These are phyloP conservation scores for Naegleria gruberi DNA, from an alignment of 208 protist species.

Conservation along the genomic window DNA sequence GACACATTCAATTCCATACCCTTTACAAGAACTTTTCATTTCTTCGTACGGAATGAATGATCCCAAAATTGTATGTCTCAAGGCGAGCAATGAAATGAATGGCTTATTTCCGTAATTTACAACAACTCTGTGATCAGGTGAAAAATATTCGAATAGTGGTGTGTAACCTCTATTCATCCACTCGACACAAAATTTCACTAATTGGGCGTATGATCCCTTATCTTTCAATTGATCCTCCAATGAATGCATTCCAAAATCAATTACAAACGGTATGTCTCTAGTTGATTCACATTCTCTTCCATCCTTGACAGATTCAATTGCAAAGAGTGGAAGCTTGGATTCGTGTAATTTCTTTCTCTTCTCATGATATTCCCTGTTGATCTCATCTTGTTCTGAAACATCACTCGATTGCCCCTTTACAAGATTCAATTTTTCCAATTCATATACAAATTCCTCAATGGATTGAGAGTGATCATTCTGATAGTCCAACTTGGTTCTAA, in stretches of 20 bases:
- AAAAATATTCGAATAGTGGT: conserved; percentile 8
- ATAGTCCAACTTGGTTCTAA: conserved; percentile 5
- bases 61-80: background rate
- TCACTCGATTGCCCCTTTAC: background rate
- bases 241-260: no score
- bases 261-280: no score
- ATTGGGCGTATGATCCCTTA: no score
- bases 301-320: no score
- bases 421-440: background rate
- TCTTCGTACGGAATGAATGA: background rate
- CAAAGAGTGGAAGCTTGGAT: background rate
- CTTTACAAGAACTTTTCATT: background rate
- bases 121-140: background rate
- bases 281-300: no score
- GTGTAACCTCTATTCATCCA: conserved; percentile 8
- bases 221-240: no score
- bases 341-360: background rate
- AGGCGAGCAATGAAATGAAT: background rate
- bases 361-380: background rate
- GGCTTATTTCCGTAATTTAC: background rate
- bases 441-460: conserved; percentile 9
- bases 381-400: no score
- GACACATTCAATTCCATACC: background rate
- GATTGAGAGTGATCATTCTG: background rate
- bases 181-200: background rate